Evolutionary conservation across 1,139 yeast genomes (phyloP).

Genomic region (Eremothecium sinecaudum): DNA sequence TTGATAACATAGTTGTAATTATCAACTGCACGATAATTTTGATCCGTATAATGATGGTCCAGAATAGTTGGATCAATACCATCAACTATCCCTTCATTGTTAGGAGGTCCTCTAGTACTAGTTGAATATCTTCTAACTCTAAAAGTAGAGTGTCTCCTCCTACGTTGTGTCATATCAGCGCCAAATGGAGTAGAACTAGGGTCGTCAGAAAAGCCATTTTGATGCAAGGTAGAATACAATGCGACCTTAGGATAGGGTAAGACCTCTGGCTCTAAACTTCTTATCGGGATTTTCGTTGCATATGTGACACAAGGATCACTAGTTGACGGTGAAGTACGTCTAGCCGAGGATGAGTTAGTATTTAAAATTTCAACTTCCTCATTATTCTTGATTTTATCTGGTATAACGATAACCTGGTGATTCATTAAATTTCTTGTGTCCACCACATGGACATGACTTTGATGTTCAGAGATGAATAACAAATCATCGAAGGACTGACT

Average conservation of each 20-base stretch:
- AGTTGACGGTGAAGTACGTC: conserved; percentile 13
- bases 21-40: conserved; percentile 12
- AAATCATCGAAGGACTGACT: conserved; percentile 67
- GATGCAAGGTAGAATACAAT: conserved; percentile 14
- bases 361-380: conserved; percentile 8
- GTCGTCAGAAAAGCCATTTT: conserved; percentile 2
- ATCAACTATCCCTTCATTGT: conserved; percentile 8
- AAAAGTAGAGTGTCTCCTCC: conserved; percentile 16
- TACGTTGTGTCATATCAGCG: conserved; percentile 4
- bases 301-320: conserved; percentile 23
- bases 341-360: conserved; percentile 8
- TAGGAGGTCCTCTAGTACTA: conserved; percentile 13
- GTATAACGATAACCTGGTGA: conserved; percentile 66
- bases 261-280: conserved; percentile 26
- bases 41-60: conserved; percentile 12
- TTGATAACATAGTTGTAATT: conserved; percentile 12
- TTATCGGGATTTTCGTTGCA: conserved; percentile 23
- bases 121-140: conserved; percentile 28
- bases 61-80: conserved; percentile 13
- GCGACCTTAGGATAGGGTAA: conserved; percentile 27
- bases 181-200: background rate
- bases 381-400: conserved; percentile 27
- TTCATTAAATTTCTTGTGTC: conserved; percentile 64
- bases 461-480: conserved; percentile 71
- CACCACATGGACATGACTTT: conserved; percentile 73